These are phyloP conservation scores for Vicia villosa DNA, from an alignment of 306 rosid genomes.

Conservation along the genomic window DNA sequence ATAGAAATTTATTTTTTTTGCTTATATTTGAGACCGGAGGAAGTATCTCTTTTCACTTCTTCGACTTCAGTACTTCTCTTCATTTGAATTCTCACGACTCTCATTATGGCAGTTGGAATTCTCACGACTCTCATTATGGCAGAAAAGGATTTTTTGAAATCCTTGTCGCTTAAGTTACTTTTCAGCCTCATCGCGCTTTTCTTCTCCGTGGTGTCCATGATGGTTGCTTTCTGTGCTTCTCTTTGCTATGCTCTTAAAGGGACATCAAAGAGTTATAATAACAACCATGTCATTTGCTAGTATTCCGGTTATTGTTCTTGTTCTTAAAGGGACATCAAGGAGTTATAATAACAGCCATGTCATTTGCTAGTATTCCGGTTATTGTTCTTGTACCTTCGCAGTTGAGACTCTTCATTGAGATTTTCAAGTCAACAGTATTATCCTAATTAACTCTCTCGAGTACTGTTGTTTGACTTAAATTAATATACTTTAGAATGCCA, in stretches of 20 bases:
- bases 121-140: too few relatives aligned
- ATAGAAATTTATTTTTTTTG: too few relatives aligned
- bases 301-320: slow-evolving; percentile 8
- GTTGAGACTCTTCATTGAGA: slow-evolving; percentile 5
- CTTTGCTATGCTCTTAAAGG: slow-evolving; percentile 3
- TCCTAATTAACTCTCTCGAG: too few relatives aligned
- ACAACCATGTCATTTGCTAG: not conserved
- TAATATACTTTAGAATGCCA: too few relatives aligned
- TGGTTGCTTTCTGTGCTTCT: not conserved
- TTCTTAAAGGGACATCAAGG: not conserved
- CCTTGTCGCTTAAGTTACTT: not conserved
- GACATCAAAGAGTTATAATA: not conserved
- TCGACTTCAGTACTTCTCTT: slow-evolving; percentile 1
- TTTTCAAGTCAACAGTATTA: not conserved
- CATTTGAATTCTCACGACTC: slow-evolving; percentile 3
- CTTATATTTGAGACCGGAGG: too few relatives aligned
- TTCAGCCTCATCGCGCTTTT: not conserved
- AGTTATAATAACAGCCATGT: not conserved
- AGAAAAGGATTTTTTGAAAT: not conserved
- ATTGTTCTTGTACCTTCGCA: slow-evolving; percentile 14
- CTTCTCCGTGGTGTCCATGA: slow-evolving; percentile 2
- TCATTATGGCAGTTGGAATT: too few relatives aligned
- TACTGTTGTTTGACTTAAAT: too few relatives aligned
- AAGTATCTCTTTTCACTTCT: slow-evolving; percentile 11
- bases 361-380: not conserved